Conservation (phyloP, 2,329 filamentous ascomycete genomes). For the Clonostachys byssicola region DNA sequence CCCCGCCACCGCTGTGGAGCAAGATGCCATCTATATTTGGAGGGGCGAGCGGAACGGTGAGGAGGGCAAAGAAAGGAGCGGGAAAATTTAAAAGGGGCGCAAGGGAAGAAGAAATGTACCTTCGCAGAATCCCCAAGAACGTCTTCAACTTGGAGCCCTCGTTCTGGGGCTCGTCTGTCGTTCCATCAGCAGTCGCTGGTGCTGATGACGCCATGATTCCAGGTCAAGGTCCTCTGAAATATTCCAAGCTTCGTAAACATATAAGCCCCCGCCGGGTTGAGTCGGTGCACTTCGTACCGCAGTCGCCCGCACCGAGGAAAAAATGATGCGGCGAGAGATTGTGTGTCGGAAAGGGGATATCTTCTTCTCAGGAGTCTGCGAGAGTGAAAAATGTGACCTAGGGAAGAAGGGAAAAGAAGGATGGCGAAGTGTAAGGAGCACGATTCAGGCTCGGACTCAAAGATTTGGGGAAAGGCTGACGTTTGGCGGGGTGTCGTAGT, state of each 20-base stretch:
- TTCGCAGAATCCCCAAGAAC: conserved; percentile 82
- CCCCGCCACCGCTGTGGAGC: not conserved
- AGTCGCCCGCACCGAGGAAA: no score
- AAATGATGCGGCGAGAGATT: no score
- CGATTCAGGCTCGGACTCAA: not conserved
- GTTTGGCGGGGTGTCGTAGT: not conserved
- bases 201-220: conserved; percentile 4
- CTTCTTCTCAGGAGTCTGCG: no score
- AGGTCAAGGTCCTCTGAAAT: not conserved
- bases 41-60: not conserved
- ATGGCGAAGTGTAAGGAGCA: not conserved
- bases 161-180: conserved; percentile 50
- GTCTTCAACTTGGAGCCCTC: conserved; percentile 87
- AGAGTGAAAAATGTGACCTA: no score
- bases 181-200: conserved; percentile 19
- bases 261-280: not conserved
- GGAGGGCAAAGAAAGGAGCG: conserved; percentile 1
- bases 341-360: no score
- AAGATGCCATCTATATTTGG: no score
- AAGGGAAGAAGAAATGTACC: conserved; percentile 50
- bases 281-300: not conserved
- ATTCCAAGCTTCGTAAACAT: no score
- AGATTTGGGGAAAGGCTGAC: not conserved
- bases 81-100: not conserved
- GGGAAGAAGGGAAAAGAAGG: not conserved